A percentile compares a stretch with the other conserved stretches of the same genome.
These are phyloP conservation scores for Candida hungchunana DNA, from an alignment of 805 yeast genomes.

Conservation along the genomic window DNA sequence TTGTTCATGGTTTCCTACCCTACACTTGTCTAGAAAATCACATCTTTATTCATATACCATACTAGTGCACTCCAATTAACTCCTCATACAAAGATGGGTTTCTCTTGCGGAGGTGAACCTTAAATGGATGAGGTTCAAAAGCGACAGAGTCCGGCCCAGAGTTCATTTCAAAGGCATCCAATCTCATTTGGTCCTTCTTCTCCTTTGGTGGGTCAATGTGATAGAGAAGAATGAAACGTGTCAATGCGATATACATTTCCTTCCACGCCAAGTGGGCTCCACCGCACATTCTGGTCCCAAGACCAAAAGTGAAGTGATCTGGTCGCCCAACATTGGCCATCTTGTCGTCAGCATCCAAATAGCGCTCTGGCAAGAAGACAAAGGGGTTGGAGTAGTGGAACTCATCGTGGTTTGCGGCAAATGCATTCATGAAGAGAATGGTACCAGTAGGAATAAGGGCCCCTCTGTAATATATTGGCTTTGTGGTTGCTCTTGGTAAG, in stretches of 20 bases:
- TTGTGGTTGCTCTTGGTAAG: constrained; percentile 59
- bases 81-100: constrained; percentile 19
- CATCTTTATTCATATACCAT: background rate
- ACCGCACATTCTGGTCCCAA: constrained; percentile 69
- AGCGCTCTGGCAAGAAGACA: constrained; percentile 50
- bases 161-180: constrained; percentile 49
- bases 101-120: constrained; percentile 31
- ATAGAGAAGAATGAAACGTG: constrained; percentile 50
- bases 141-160: constrained; percentile 54
- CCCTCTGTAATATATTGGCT: constrained; percentile 37
- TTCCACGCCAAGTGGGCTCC: constrained; percentile 62
- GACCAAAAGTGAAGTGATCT: constrained; percentile 54
- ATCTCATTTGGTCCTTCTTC: constrained; percentile 30
- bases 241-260: constrained; percentile 56
- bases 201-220: constrained; percentile 41
- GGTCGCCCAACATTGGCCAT: constrained; percentile 3
- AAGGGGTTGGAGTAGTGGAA: constrained; percentile 38
- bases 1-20: too few species aligned
- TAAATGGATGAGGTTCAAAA: constrained; percentile 51
- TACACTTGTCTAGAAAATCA: too few species aligned
- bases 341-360: constrained; percentile 33
- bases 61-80: too few species aligned
- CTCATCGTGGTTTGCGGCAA: constrained; percentile 65
- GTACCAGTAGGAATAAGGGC: constrained; percentile 52
- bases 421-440: constrained; percentile 59